These are phyloP conservation scores for Nitzschia sp. DNA, from an alignment of 108 stramenopile genomes.

Conservation along the genomic window DNA sequence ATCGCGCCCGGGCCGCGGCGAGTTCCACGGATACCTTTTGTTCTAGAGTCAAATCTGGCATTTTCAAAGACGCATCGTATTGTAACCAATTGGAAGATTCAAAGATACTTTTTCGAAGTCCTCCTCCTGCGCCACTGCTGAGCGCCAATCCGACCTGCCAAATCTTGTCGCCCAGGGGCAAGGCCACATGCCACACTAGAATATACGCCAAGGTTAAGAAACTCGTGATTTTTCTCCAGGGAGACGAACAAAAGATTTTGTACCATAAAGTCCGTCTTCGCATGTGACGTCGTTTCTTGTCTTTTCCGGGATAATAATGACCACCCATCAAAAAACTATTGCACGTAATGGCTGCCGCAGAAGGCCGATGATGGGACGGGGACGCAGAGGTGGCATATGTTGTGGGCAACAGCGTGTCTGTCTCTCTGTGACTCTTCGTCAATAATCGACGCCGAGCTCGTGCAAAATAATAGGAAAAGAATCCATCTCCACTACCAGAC, in stretches of 20 bases:
- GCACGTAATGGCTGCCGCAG: slow-evolving; percentile 27
- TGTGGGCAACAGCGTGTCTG: slow-evolving; percentile 31
- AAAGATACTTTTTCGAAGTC: neutral
- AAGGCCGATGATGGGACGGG: neutral
- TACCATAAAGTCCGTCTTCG: slow-evolving; percentile 62
- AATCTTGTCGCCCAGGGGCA: slow-evolving; percentile 22
- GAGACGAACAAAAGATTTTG: slow-evolving; percentile 58
- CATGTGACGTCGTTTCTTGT: slow-evolving; percentile 53
- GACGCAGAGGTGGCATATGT: slow-evolving; percentile 8
- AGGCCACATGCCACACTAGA: slow-evolving; percentile 24
- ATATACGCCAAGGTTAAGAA: slow-evolving; percentile 26
- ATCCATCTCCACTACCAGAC: slow-evolving; percentile 8
- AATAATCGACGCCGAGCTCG: slow-evolving; percentile 10
- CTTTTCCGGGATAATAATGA: slow-evolving; percentile 66
- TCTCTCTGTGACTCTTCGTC: slow-evolving; percentile 15
- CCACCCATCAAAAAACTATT: slow-evolving; percentile 70
- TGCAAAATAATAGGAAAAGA: slow-evolving; percentile 23
- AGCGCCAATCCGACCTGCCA: slow-evolving; percentile 13
- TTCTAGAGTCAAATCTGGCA: slow-evolving; percentile 10
- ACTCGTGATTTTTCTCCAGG: slow-evolving; percentile 8
- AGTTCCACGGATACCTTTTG: neutral
- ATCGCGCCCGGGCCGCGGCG: slow-evolving; percentile 6
- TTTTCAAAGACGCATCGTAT: slow-evolving; percentile 15
- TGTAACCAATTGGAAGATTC: slow-evolving; percentile 19
- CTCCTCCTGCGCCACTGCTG: neutral